Evolutionary conservation across 2,329 filamentous ascomycete genomes (phyloP).

Genomic region (Sphaerulina populicola): DNA sequence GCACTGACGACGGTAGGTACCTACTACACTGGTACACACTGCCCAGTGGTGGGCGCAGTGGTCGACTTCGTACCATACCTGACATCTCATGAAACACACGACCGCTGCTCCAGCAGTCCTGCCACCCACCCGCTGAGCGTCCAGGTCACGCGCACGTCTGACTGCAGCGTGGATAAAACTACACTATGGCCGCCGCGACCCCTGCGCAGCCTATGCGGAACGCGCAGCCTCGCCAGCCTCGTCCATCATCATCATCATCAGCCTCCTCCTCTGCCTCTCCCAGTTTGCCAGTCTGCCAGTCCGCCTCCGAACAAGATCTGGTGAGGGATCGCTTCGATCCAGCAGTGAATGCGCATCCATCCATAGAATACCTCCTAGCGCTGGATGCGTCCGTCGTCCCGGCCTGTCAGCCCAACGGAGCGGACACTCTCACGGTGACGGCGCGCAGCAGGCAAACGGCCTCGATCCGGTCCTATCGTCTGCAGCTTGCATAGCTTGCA

Average conservation of each 20-base stretch:
- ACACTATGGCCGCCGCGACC: background rate
- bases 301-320: background rate
- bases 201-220: background rate
- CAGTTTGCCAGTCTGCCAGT: too few relatives aligned
- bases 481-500: conserved; percentile 1
- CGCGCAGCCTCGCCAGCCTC: background rate
- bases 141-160: background rate
- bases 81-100: background rate
- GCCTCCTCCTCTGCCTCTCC: background rate
- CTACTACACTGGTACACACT: too few relatives aligned
- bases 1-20: too few relatives aligned
- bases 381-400: too few relatives aligned
- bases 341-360: background rate
- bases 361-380: too few relatives aligned
- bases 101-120: background rate
- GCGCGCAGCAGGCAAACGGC: conserved; percentile 7
- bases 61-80: background rate
- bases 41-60: background rate
- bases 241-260: background rate
- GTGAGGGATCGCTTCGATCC: background rate
- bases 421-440: conserved; percentile 1
- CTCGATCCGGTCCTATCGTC: conserved; percentile 8
- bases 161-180: background rate
- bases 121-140: background rate
- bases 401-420: background rate